These are phyloP conservation scores for Fusarium compactum DNA, from an alignment of 2,329 filamentous ascomycete species.

Conservation along the genomic window DNA sequence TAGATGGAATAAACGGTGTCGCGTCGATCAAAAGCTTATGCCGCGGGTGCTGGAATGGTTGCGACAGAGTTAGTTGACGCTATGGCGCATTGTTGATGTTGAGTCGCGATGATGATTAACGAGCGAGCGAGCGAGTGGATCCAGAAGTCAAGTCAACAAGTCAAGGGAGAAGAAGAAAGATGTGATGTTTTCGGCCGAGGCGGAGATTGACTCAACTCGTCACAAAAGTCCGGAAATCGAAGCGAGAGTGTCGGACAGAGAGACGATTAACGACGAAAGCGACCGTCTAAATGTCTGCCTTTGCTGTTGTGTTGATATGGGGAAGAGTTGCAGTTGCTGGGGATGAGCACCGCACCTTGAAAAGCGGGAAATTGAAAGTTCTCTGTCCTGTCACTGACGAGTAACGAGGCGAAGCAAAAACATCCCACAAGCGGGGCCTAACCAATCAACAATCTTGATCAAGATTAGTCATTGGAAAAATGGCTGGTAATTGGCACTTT, in stretches of 20 bases:
- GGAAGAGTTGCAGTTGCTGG: neutral
- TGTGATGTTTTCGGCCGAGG: constrained; percentile 7
- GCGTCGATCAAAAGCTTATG: neutral
- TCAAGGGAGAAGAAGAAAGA: neutral
- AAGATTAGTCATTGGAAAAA: neutral
- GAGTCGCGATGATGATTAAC: constrained; percentile 3
- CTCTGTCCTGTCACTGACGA: neutral
- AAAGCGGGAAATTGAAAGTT: neutral
- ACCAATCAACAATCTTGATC: neutral
- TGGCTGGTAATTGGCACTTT: neutral
- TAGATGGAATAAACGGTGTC: neutral
- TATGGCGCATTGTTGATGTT: constrained; percentile 14
- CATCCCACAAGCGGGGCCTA: neutral
- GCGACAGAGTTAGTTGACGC: neutral
- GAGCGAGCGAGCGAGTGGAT: neutral
- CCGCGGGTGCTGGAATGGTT: neutral
- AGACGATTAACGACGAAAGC: neutral
- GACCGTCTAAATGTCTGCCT: neutral
- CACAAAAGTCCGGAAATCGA: constrained; percentile 2
- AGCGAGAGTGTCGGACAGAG: constrained; percentile 14
- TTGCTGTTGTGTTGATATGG: neutral
- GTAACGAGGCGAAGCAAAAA: neutral
- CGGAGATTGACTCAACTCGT: neutral
- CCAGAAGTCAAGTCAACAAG: neutral
- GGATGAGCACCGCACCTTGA: neutral